phyloP scores from a whole-genome alignment of 2,329 filamentous ascomycete genomes.

The Cytospora leucostoma region DNA sequence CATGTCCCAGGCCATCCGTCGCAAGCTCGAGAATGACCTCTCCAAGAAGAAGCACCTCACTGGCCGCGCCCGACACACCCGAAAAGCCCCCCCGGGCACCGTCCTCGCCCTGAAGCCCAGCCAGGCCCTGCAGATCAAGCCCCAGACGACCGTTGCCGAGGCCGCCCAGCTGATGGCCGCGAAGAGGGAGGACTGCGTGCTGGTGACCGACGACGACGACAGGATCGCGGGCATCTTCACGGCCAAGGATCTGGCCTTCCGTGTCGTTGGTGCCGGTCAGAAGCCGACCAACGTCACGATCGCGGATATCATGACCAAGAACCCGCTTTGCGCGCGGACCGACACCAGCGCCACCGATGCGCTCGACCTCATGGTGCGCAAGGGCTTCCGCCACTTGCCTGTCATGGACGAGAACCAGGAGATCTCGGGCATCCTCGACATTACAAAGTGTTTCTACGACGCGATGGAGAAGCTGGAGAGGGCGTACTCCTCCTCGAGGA shows the following conservation, averaged over 20 bases:
- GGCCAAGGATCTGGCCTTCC: slow-evolving; percentile 96
- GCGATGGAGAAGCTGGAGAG: slow-evolving; percentile 99
- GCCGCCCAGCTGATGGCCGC: slow-evolving; percentile 98
- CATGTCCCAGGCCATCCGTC: slow-evolving; percentile 77
- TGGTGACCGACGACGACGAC: slow-evolving; percentile 97
- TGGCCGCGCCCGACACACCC: slow-evolving; percentile 76
- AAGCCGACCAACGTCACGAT: slow-evolving; percentile 91
- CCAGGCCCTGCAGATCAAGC: slow-evolving; percentile 96
- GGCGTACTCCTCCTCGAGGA: slow-evolving; percentile 95
- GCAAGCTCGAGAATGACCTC: slow-evolving; percentile 95
- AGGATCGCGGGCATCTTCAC: slow-evolving; percentile 98
- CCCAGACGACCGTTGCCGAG: slow-evolving; percentile 88
- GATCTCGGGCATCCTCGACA: slow-evolving; percentile 96
- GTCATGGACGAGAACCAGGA: slow-evolving; percentile 99
- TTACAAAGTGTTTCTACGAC: slow-evolving; percentile 99
- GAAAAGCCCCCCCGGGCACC: slow-evolving; percentile 93
- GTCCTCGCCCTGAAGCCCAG: slow-evolving; percentile 95
- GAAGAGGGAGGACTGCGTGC: slow-evolving; percentile 95
- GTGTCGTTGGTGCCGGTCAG: slow-evolving; percentile 87
- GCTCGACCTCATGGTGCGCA: slow-evolving; percentile 95
- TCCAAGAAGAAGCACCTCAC: slow-evolving; percentile 92
- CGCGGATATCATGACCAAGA: slow-evolving; percentile 99
- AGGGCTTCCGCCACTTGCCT: slow-evolving; percentile 94
- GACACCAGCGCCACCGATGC: slow-evolving; percentile 98
- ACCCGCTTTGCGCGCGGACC: slow-evolving; percentile 93